These are phyloP conservation scores for Chlorella sorokiniana DNA, from an alignment of 139 green algal species.

Conservation along the genomic window DNA sequence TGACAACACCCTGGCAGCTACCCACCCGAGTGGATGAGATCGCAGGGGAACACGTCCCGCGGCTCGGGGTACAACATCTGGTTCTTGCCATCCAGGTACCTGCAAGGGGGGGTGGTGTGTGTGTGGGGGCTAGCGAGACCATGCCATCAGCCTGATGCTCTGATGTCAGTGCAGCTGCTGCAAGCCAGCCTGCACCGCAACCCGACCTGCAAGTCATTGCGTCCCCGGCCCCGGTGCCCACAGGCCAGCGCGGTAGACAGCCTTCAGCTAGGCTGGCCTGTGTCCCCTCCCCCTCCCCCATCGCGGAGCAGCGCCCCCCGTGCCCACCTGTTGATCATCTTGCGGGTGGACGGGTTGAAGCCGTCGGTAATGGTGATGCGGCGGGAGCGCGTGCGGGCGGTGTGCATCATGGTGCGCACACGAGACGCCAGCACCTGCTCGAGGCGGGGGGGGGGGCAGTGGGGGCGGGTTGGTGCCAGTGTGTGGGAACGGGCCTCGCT, in stretches of 20 bases:
- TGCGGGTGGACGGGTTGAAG: constrained; percentile 92
- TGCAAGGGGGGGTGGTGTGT: not conserved
- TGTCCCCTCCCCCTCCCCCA: not conserved
- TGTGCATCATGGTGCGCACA: constrained; percentile 75
- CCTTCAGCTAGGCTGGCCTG: no score
- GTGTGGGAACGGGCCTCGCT: no score
- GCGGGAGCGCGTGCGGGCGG: constrained; percentile 74
- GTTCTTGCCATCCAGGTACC: constrained; percentile 93
- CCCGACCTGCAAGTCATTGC: no score
- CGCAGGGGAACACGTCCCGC: constrained; percentile 87
- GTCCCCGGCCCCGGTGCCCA: no score
- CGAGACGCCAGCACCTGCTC: constrained; percentile 62
- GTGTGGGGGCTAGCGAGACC: no score
- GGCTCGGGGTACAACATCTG: constrained; percentile 91
- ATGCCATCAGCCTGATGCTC: no score
- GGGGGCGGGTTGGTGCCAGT: constrained; percentile 26
- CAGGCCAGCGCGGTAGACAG: no score
- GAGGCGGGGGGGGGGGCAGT: constrained; percentile 42
- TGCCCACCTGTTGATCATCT: constrained; percentile 85
- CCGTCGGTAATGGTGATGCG: constrained; percentile 74
- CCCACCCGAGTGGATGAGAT: constrained; percentile 68
- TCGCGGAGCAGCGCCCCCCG: no score
- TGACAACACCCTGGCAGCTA: not conserved
- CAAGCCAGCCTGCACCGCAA: no score
- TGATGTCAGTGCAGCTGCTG: no score